phyloP scores from a whole-genome alignment of 1,284 basidiomycete genomes.

The Pseudozyma sp. region DNA sequence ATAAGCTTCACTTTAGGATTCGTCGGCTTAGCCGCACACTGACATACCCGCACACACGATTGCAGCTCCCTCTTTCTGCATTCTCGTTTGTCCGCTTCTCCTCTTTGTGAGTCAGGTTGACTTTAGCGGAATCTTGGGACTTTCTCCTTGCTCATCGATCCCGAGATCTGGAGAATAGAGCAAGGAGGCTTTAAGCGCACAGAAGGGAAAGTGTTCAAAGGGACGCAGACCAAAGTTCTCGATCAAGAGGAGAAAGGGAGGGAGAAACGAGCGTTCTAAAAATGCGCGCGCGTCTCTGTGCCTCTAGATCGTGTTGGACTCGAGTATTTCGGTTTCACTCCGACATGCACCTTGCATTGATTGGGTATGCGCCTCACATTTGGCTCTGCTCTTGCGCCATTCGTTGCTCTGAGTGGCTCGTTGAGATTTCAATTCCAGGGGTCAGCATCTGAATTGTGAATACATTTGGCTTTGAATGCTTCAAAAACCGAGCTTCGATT shows the following conservation, averaged over 20 bases:
- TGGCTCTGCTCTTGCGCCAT: not conserved
- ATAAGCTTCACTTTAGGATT: no score
- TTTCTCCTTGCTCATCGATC: no score
- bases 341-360: conserved; percentile 24
- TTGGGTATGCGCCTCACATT: not conserved
- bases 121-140: no score
- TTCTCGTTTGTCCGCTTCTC: no score
- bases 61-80: no score
- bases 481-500: not conserved
- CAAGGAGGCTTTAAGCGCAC: not conserved
- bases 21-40: no score
- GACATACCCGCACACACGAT: no score
- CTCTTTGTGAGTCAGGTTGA: no score
- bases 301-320: not conserved
- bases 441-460: no score
- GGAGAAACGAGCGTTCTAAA: not conserved
- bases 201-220: not conserved
- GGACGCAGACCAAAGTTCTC: not conserved
- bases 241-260: not conserved
- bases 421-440: not conserved
- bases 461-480: no score
- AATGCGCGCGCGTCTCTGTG: not conserved
- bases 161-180: no score
- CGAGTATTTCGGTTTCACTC: not conserved
- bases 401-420: not conserved